phyloP scores from a whole-genome alignment of 2,329 filamentous ascomycete genomes.

The Monilinia laxa region DNA sequence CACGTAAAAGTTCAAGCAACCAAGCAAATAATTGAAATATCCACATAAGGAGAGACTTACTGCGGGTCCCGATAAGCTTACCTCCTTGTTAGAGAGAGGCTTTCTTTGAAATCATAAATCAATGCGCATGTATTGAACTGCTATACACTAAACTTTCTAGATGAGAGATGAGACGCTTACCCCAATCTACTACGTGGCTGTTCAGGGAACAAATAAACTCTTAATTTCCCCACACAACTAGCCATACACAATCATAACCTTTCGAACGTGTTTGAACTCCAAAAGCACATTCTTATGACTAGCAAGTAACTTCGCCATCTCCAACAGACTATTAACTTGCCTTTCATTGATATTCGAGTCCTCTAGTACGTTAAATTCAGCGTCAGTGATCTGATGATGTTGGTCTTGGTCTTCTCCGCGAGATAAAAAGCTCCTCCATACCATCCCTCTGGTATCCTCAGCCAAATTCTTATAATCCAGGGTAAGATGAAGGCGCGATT shows the following conservation, averaged over 20 bases:
- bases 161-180: background rate
- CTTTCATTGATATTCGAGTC: conserved; percentile 39
- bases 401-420: conserved; percentile 28
- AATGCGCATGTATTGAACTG: background rate
- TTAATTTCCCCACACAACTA: too few species aligned
- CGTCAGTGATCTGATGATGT: conserved; percentile 27
- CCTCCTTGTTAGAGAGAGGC: too few species aligned
- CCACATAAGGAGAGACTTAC: background rate
- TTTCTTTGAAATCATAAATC: background rate
- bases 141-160: background rate
- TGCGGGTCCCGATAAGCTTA: background rate
- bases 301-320: conserved; percentile 37
- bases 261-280: conserved; percentile 33
- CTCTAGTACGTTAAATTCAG: conserved; percentile 28
- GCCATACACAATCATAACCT: conserved; percentile 29
- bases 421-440: conserved; percentile 34
- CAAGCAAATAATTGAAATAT: background rate
- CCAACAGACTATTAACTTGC: conserved; percentile 42
- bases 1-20: too few species aligned
- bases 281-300: conserved; percentile 32
- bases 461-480: conserved; percentile 36
- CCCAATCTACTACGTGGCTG: background rate
- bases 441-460: conserved; percentile 28
- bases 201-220: background rate
- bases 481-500: conserved; percentile 40